These are phyloP conservation scores for Geotrichum carabidarum DNA, from an alignment of 1,139 yeast genomes.

Conservation along the genomic window DNA sequence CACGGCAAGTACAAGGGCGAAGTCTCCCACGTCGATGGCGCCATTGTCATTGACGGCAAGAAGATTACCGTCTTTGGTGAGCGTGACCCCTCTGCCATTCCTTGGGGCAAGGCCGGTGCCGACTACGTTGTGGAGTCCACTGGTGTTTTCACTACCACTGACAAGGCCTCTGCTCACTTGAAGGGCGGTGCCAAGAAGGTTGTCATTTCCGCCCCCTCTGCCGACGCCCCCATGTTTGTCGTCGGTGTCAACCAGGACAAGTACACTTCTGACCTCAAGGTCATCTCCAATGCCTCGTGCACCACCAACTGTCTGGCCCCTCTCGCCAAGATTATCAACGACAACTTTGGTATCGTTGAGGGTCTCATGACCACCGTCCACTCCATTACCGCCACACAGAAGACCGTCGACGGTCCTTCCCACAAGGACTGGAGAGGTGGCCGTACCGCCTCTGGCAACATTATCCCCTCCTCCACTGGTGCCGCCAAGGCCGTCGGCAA, in stretches of 20 bases:
- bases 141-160: conserved; percentile 78
- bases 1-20: conserved; percentile 74
- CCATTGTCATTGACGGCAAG: conserved; percentile 63
- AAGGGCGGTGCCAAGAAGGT: conserved; percentile 89
- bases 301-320: conserved; percentile 91
- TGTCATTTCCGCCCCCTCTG: conserved; percentile 80
- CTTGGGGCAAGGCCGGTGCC: conserved; percentile 77
- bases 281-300: conserved; percentile 82
- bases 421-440: conserved; percentile 96
- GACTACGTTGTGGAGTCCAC: conserved; percentile 83
- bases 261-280: conserved; percentile 65
- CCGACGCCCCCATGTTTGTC: conserved; percentile 87
- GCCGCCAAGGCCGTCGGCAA: conserved; percentile 92
- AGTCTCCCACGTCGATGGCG: conserved; percentile 54
- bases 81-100: conserved; percentile 72
- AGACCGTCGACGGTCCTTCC: conserved; percentile 89
- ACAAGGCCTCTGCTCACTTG: conserved; percentile 74
- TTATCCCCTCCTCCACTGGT: conserved; percentile 86
- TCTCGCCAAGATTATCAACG: conserved; percentile 77
- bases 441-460: conserved; percentile 86
- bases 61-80: conserved; percentile 66
- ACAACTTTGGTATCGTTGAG: conserved; percentile 74
- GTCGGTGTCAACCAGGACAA: conserved; percentile 74
- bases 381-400: conserved; percentile 87
- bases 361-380: conserved; percentile 90